These are phyloP conservation scores for Wallacemonas sp. DNA, from an alignment of 208 protist genomes.

Conservation along the genomic window DNA sequence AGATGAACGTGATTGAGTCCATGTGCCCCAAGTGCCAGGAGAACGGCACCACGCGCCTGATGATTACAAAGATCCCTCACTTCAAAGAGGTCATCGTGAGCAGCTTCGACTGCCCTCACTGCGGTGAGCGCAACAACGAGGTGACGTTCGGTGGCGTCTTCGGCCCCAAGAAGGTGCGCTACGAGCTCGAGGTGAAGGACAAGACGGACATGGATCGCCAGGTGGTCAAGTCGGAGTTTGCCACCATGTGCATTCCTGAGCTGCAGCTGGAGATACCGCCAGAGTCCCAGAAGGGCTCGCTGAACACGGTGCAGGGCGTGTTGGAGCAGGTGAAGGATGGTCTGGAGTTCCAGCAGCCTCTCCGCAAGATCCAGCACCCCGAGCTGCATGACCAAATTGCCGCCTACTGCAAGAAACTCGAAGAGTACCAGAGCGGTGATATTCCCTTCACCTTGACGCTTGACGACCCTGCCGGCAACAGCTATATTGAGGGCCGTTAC, in stretches of 20 bases:
- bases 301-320: constrained; percentile 96
- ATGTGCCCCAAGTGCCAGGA: constrained; percentile 86
- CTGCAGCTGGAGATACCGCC: constrained; percentile 94
- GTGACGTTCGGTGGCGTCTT: constrained; percentile 88
- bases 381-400: constrained; percentile 84
- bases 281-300: constrained; percentile 81
- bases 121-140: constrained; percentile 88
- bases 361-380: constrained; percentile 72
- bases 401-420: constrained; percentile 75
- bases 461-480: constrained; percentile 93
- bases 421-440: constrained; percentile 54
- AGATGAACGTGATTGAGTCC: constrained; percentile 89
- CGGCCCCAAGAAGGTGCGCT: constrained; percentile 76
- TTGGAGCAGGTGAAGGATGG: constrained; percentile 80
- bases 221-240: constrained; percentile 94
- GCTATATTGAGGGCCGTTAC: constrained; percentile 92
- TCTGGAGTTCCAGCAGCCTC: constrained; percentile 71
- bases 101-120: constrained; percentile 91
- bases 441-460: constrained; percentile 92
- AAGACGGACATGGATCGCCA: constrained; percentile 91
- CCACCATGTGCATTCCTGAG: constrained; percentile 89
- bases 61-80: constrained; percentile 92
- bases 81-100: constrained; percentile 93
- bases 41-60: constrained; percentile 86
- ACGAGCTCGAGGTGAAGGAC: constrained; percentile 81